Conservation (phyloP, 352 stramenopile species). For the Globisporangium yorkense region DNA sequence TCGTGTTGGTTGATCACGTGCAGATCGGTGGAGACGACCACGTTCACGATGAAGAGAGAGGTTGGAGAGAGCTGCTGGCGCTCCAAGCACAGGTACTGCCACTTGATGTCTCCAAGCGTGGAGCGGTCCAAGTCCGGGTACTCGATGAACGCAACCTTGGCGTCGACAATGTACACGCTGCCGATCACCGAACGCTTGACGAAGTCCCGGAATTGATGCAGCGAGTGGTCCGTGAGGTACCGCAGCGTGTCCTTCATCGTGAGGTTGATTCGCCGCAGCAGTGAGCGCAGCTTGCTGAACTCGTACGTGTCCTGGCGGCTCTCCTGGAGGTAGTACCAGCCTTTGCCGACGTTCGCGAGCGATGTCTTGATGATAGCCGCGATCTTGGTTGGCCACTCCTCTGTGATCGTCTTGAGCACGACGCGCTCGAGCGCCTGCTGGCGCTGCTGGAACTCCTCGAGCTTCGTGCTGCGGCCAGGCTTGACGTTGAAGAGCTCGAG, state of each 20-base stretch:
- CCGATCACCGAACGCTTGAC: constrained; percentile 48
- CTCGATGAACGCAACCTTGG: constrained; percentile 59
- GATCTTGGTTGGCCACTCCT: constrained; percentile 79
- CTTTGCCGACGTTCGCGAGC: constrained; percentile 73
- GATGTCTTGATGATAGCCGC: constrained; percentile 61
- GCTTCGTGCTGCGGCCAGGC: constrained; percentile 58
- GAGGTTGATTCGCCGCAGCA: constrained; percentile 73
- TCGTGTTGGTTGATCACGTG: constrained; percentile 77
- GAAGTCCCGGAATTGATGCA: constrained; percentile 70
- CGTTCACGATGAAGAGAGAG: constrained; percentile 67
- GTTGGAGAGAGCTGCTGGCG: constrained; percentile 47
- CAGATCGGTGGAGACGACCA: constrained; percentile 64
- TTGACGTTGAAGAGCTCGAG: constrained; percentile 81
- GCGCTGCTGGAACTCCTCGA: constrained; percentile 83
- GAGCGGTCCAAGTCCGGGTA: constrained; percentile 59
- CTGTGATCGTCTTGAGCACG: constrained; percentile 73
- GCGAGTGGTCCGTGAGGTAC: constrained; percentile 62
- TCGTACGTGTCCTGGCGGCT: constrained; percentile 83
- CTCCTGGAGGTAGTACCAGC: constrained; percentile 84
- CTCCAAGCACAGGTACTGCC: constrained; percentile 74
- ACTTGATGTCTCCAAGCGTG: constrained; percentile 65
- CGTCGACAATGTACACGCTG: constrained; percentile 65
- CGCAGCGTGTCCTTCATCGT: constrained; percentile 81
- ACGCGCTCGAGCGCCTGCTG: constrained; percentile 66
- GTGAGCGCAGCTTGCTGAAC: constrained; percentile 77